Conservation (phyloP, 1,139 yeast genomes). For the Kodamaea ohmeri region DNA sequence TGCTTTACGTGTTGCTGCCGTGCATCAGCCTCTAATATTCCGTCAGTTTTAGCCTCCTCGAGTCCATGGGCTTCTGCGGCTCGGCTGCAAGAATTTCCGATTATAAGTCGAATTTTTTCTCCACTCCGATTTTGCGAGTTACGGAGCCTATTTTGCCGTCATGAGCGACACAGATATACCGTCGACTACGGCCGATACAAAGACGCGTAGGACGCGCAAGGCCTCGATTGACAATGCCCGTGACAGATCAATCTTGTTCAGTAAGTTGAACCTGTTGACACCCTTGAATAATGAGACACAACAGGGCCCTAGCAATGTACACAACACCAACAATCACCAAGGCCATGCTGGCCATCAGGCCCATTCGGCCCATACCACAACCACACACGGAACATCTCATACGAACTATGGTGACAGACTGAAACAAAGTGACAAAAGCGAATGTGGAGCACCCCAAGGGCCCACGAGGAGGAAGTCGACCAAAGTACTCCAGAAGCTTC, state of each 20-base stretch:
- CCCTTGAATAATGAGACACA: not conserved
- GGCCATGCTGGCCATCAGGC: not conserved
- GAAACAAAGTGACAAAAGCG: slow-evolving; percentile 1
- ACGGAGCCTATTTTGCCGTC: not conserved
- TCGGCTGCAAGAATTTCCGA: too few relatives aligned
- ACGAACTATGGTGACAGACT: too few relatives aligned
- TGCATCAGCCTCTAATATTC: too few relatives aligned
- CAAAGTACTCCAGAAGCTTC: slow-evolving; percentile 33
- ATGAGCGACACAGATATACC: slow-evolving; percentile 1
- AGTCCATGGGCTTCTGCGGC: too few relatives aligned
- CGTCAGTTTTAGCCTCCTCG: too few relatives aligned
- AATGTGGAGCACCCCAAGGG: slow-evolving; percentile 2
- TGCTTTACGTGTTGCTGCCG: too few relatives aligned
- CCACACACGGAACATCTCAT: not conserved
- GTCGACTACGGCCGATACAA: not conserved
- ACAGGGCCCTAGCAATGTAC: too few relatives aligned
- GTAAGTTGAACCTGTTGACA: slow-evolving; percentile 1
- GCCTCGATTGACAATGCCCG: not conserved
- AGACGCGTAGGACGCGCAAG: slow-evolving; percentile 1
- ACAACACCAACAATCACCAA: not conserved
- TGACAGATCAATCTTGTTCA: not conserved
- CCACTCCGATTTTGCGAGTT: not conserved
- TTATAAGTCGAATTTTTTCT: not conserved
- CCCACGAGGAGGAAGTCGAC: slow-evolving; percentile 16
- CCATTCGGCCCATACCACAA: not conserved